These are phyloP conservation scores for Rhododendron ovatum DNA, from an alignment of 148 eudicot genomes.

Conservation along the genomic window DNA sequence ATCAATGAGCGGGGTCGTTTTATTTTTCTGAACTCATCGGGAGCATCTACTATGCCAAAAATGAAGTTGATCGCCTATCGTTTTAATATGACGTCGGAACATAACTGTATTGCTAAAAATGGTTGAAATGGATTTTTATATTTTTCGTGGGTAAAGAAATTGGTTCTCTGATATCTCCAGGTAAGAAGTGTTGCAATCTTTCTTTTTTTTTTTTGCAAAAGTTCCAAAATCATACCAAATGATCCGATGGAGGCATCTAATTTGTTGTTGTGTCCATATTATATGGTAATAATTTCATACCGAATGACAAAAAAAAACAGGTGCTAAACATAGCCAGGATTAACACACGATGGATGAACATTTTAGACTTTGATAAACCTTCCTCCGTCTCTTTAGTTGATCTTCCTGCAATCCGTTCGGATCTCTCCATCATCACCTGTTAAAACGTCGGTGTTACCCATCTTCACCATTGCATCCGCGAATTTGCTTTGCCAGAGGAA, in stretches of 20 bases:
- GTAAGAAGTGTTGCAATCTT: not conserved
- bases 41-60: not conserved
- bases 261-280: not conserved
- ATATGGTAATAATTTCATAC: not conserved
- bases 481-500: slow-evolving; percentile 51
- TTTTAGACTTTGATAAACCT: not conserved
- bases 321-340: not conserved
- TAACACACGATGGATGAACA: not conserved
- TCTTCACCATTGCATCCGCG: slow-evolving; percentile 67
- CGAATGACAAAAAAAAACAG: not conserved
- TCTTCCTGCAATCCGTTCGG: slow-evolving; percentile 49
- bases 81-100: no score
- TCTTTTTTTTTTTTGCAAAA: not conserved
- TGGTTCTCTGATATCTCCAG: no score
- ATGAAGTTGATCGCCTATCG: not conserved
- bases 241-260: not conserved
- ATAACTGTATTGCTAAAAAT: not conserved
- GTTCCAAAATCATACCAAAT: no score
- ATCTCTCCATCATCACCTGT: slow-evolving; percentile 68
- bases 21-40: not conserved
- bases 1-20: no score
- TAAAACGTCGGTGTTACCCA: slow-evolving; percentile 65
- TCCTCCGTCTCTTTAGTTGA: slow-evolving; percentile 29
- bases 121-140: not conserved
- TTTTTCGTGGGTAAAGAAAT: no score